Conservation (phyloP, 306 rosid genomes). For the Dryas octopetala region DNA sequence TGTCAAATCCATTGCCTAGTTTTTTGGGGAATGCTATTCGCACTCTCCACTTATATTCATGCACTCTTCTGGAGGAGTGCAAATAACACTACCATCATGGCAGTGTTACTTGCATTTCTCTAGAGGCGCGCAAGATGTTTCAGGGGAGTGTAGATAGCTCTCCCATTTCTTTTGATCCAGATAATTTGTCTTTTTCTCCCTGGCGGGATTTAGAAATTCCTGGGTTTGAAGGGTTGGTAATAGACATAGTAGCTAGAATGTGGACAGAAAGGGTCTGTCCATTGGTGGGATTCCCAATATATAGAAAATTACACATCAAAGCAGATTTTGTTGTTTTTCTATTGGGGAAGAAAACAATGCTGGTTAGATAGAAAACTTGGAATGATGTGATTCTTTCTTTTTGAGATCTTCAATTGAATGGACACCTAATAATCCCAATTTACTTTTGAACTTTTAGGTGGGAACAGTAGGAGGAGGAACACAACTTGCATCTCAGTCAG, state of each 20-base stretch:
- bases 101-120: too few relatives aligned
- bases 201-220: neutral
- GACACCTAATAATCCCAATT: neutral
- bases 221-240: neutral
- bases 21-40: neutral
- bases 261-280: neutral
- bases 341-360: neutral
- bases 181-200: neutral
- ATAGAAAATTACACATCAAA: neutral
- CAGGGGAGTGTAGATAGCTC: too few relatives aligned
- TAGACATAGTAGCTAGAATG: neutral
- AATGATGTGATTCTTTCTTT: neutral
- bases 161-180: too few relatives aligned
- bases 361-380: neutral
- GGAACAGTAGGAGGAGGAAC: slow-evolving; percentile 39
- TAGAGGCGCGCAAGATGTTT: too few relatives aligned
- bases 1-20: neutral
- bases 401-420: neutral
- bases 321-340: slow-evolving; percentile 8
- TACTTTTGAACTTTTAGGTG: slow-evolving; percentile 16
- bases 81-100: too few relatives aligned
- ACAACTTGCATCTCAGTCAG: slow-evolving; percentile 32
- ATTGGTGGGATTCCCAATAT: neutral
- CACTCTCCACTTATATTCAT: too few relatives aligned
- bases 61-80: too few relatives aligned